Percentiles rank a stretch among this genome's conserved stretches.
Conservation (phyloP, 1,284 basidiomycete species). For the Lentinula novae-zelandiae region DNA sequence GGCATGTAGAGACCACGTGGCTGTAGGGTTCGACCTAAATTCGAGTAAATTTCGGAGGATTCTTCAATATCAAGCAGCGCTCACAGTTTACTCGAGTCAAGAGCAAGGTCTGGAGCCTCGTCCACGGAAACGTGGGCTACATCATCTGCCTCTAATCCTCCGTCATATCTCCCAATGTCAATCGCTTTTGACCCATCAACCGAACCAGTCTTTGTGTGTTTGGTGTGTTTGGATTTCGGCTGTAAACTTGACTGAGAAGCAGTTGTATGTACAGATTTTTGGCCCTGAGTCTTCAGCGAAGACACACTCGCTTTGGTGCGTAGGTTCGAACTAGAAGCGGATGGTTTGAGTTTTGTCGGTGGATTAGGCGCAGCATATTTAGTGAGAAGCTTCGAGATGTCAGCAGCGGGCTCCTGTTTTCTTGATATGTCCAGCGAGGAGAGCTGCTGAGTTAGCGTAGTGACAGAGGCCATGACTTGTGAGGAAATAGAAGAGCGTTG, state of each 20-base stretch:
- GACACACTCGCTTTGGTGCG: constrained; percentile 12
- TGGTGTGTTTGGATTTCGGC: constrained; percentile 8
- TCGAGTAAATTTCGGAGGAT: background rate
- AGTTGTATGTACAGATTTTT: background rate
- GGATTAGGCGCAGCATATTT: constrained; percentile 60
- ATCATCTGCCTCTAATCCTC: constrained; percentile 81
- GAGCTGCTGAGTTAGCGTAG: background rate
- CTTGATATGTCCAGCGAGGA: constrained; percentile 29
- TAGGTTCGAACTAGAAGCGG: constrained; percentile 13
- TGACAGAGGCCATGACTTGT: background rate
- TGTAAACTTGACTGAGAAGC: background rate
- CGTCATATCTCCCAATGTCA: constrained; percentile 84
- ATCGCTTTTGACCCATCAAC: constrained; percentile 27
- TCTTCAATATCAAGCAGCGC: constrained; percentile 20
- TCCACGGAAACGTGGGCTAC: constrained; percentile 62
- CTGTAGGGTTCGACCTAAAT: constrained; percentile 59
- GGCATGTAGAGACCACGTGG: constrained; percentile 79
- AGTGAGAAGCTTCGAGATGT: constrained; percentile 61
- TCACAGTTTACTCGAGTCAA: constrained; percentile 72
- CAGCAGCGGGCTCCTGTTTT: constrained; percentile 49
- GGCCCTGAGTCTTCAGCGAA: constrained; percentile 5
- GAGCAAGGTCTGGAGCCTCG: constrained; percentile 69
- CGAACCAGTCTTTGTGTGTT: constrained; percentile 17
- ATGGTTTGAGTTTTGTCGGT: constrained; percentile 15
- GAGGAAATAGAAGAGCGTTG: background rate